These are phyloP conservation scores for Rhizopogon vinicolor DNA, from an alignment of 768 basidiomycete species.

Conservation along the genomic window DNA sequence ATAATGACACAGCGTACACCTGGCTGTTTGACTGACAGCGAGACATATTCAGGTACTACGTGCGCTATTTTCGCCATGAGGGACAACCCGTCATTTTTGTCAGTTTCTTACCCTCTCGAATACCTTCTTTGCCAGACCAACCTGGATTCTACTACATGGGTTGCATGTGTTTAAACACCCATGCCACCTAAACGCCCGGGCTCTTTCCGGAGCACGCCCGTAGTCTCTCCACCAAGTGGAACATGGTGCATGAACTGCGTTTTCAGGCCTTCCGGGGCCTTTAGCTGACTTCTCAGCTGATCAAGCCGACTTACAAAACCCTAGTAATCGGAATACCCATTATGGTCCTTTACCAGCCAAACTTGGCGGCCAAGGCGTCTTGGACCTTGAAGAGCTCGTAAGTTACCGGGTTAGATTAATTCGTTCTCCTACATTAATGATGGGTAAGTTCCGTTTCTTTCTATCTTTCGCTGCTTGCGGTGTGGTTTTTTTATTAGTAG, in stretches of 20 bases:
- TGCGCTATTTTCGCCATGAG: neutral
- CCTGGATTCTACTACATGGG: neutral
- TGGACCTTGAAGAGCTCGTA: constrained; percentile 1
- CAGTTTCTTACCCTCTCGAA: too few relatives aligned
- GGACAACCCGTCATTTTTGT: neutral
- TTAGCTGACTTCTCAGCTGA: constrained; percentile 8
- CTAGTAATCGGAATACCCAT: constrained; percentile 3
- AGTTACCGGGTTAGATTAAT: constrained; percentile 2
- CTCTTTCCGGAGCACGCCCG: neutral
- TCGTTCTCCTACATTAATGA: constrained; percentile 4
- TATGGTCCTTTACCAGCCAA: constrained; percentile 11
- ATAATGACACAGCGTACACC: neutral
- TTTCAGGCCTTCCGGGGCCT: constrained; percentile 6
- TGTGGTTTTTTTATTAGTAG: neutral
- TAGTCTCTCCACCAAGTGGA: neutral
- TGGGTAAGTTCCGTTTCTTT: constrained; percentile 6
- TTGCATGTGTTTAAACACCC: neutral
- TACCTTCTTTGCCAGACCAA: neutral
- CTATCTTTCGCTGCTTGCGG: neutral
- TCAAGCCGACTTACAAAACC: constrained; percentile 1
- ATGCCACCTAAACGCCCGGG: neutral
- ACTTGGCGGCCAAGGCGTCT: constrained; percentile 6
- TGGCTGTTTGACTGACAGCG: neutral
- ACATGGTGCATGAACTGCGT: constrained; percentile 8
- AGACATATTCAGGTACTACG: neutral